phyloP scores from a whole-genome alignment of 1,284 basidiomycete genomes.

The Leccinum subspadiceum region DNA sequence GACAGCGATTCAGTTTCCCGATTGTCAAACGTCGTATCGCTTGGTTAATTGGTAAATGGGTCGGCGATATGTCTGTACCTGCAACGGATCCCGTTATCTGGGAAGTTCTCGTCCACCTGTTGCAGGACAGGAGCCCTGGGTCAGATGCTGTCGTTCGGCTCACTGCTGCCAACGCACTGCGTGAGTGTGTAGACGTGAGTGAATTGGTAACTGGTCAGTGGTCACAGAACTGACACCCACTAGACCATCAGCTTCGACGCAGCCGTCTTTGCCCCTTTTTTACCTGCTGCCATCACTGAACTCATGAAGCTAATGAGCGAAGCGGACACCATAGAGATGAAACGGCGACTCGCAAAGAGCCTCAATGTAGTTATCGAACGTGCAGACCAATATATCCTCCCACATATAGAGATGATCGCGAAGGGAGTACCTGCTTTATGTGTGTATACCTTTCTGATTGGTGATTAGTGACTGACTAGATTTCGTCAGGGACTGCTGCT shows the following conservation, averaged over 20 bases:
- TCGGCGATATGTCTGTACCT: slow-evolving; percentile 60
- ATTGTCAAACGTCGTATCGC: slow-evolving; percentile 88
- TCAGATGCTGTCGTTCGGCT: slow-evolving; percentile 82
- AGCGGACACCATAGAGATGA: slow-evolving; percentile 76
- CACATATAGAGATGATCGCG: slow-evolving; percentile 64
- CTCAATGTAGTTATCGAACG: slow-evolving; percentile 76
- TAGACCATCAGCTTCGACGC: slow-evolving; percentile 62
- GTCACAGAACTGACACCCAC: slow-evolving; percentile 8
- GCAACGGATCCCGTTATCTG: slow-evolving; percentile 69
- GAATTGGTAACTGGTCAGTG: neutral
- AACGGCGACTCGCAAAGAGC: slow-evolving; percentile 67
- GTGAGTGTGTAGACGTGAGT: slow-evolving; percentile 81
- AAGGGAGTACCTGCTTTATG: slow-evolving; percentile 75
- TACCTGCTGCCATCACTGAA: slow-evolving; percentile 57
- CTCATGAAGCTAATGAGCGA: slow-evolving; percentile 72
- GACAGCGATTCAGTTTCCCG: slow-evolving; percentile 57
- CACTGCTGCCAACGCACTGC: slow-evolving; percentile 73
- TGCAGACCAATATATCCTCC: slow-evolving; percentile 67
- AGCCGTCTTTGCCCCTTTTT: slow-evolving; percentile 56
- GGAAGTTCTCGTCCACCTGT: slow-evolving; percentile 75
- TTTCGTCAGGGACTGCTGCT: slow-evolving; percentile 51
- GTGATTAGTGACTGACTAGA: slow-evolving; percentile 6
- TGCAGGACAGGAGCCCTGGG: slow-evolving; percentile 65
- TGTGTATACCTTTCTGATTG: slow-evolving; percentile 38
- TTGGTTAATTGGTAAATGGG: slow-evolving; percentile 87